These are phyloP conservation scores for Collybia sp. DNA, from an alignment of 768 basidiomycete species.

Conservation along the genomic window DNA sequence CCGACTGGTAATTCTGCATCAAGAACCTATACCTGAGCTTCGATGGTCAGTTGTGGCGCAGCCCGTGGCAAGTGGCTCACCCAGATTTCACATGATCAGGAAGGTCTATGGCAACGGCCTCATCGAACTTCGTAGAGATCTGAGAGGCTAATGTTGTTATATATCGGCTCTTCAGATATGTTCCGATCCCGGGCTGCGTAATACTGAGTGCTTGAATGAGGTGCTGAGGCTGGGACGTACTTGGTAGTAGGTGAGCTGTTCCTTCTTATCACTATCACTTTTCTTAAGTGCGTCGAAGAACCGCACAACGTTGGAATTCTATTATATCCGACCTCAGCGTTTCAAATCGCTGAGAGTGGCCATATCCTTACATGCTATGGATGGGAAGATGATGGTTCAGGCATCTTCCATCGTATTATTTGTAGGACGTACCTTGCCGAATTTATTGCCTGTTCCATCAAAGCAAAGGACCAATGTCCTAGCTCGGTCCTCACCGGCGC, in stretches of 20 bases:
- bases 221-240: conserved; percentile 6
- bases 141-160: conserved; percentile 8
- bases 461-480: no score
- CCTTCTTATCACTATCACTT: conserved; percentile 22
- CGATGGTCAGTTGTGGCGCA: no score
- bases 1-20: conserved; percentile 2
- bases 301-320: no score
- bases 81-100: conserved; percentile 20
- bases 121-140: conserved; percentile 4
- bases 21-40: conserved; percentile 2
- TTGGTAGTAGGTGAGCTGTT: conserved; percentile 34
- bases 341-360: no score
- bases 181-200: conserved; percentile 13
- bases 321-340: no score
- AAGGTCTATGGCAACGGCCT: conserved; percentile 12
- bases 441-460: no score
- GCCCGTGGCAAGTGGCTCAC: conserved; percentile 4
- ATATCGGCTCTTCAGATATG: conserved; percentile 8
- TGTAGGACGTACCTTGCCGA: no score
- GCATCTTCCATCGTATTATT: no score
- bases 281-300: background rate
- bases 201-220: background rate
- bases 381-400: no score
- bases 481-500: no score
- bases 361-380: no score